A percentile compares a stretch with the other conserved stretches of the same genome.
These are phyloP conservation scores for Talaromyces albobiverticillius DNA, from an alignment of 2,329 filamentous ascomycete genomes.

Conservation along the genomic window DNA sequence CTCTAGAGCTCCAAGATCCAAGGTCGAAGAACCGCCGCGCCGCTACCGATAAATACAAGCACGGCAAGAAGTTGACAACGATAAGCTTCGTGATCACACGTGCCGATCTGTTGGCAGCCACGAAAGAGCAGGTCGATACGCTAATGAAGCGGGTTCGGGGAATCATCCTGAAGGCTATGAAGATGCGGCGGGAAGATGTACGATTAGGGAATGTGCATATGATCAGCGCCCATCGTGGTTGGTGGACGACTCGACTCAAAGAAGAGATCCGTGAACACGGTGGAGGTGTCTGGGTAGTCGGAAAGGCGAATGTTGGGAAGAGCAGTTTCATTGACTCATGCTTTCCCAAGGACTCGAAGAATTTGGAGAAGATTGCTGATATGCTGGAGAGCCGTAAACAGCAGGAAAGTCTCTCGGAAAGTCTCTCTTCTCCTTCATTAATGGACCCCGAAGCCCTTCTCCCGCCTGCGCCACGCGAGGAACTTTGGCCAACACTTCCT, in stretches of 20 bases:
- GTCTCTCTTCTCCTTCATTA: conserved; percentile 8
- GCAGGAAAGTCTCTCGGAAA: conserved; percentile 11
- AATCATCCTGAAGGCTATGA: conserved; percentile 73
- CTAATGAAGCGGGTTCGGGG: conserved; percentile 82
- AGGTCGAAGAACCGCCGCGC: conserved; percentile 79
- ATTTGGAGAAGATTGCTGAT: conserved; percentile 35
- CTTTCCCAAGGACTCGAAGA: conserved; percentile 70
- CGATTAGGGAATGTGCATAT: conserved; percentile 84
- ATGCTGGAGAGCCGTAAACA: conserved; percentile 28
- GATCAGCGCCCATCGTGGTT: conserved; percentile 79
- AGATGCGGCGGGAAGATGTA: conserved; percentile 63
- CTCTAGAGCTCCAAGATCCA: conserved; percentile 69
- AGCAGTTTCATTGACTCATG: conserved; percentile 85
- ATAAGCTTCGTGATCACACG: conserved; percentile 90
- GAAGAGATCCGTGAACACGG: conserved; percentile 80
- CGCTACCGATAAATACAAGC: conserved; percentile 61
- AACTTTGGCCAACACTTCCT: conserved; percentile 78
- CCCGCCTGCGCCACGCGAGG: conserved; percentile 71
- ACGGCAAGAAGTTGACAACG: conserved; percentile 70
- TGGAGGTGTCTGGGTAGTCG: conserved; percentile 90
- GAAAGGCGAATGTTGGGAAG: conserved; percentile 98
- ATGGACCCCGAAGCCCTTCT: conserved; percentile 55
- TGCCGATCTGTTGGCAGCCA: conserved; percentile 78
- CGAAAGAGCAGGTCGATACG: conserved; percentile 76
- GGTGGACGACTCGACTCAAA: conserved; percentile 88